Base-by-base conservation (phyloP, 805 yeast species). In the Kurtzmaniella fragi region DNA sequence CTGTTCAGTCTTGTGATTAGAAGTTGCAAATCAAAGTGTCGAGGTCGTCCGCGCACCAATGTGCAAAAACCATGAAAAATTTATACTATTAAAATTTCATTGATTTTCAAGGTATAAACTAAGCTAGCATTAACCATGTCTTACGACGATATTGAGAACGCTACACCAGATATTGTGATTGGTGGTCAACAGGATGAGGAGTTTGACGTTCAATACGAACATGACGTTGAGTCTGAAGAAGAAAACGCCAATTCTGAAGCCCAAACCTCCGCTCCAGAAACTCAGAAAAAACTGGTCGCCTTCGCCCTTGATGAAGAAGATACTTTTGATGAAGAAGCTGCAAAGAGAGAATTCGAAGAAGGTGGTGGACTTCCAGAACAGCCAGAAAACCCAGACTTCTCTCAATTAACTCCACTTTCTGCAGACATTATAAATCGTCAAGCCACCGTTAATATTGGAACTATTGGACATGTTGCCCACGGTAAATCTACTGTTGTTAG, bases 291-390 rank as follows among this genome's bases (percentile, higher is more conserved):
- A 65, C 70, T 82, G 25, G 98, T 91, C 35, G 77, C 93, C 4
- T 90, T 90, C 61, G 89, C 89, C 29, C 82, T 76, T 26, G 61
- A 81, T 26, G 87, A 82, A 37, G 80, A 70, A 41, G 75, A 75
- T 33, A 86, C 79, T 47, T 78, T 74, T 44, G 84, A 74, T 35
- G 95, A 83, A 57, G 95, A 84, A 62, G 77, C 75, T 44, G 82
- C 88, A 54, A 73, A 75, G 54, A 75, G 80, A 57, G 97, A 91
- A 62, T 90, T 93, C 53, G 95, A 87, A 73, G 98, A 88, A 65
- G 96, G 98, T 62, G 98, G 98, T 43, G 99, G 99, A 38, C 77
- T 93, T 43, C 99, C 99, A 40, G 96, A 85, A 62, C 99, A 93
- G 68, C 96, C 96, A 42, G 83, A 75, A 30, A 72, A 86, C 66